A percentile compares a stretch with the other conserved stretches of the same genome.
Conservation (phyloP, 176 grass and related monocot species). For the Carex parvula region DNA sequence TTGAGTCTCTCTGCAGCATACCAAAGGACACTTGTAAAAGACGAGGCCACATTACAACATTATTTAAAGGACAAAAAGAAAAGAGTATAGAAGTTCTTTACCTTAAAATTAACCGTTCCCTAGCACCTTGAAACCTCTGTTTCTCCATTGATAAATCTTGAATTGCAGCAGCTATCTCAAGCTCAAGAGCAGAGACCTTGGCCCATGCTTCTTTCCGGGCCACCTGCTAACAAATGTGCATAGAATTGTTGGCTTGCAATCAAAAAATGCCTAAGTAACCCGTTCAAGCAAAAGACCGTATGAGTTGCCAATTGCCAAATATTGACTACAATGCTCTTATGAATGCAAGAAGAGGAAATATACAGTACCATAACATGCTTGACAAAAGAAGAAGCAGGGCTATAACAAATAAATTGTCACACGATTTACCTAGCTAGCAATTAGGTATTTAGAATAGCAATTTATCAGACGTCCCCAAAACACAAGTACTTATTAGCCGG, state of each 20-base stretch:
- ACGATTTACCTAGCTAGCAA: not conserved
- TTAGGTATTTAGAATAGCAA: not conserved
- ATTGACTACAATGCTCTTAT: not conserved
- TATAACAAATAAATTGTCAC: not conserved
- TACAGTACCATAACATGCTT: slow-evolving; percentile 7
- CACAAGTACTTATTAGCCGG: not conserved
- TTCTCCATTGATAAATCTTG: slow-evolving; percentile 85
- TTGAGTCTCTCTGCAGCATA: slow-evolving; percentile 80
- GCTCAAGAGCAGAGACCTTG: slow-evolving; percentile 83
- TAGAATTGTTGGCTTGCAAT: slow-evolving; percentile 42
- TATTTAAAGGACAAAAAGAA: slow-evolving; percentile 18
- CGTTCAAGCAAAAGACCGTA: not conserved
- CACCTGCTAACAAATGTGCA: slow-evolving; percentile 70
- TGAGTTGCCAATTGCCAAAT: not conserved
- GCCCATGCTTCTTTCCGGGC: slow-evolving; percentile 96
- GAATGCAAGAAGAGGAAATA: slow-evolving; percentile 4
- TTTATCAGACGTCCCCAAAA: not conserved
- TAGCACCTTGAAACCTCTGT: slow-evolving; percentile 94
- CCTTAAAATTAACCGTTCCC: slow-evolving; percentile 87
- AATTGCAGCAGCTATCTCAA: slow-evolving; percentile 91
- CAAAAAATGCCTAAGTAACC: slow-evolving; percentile 13
- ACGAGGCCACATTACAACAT: slow-evolving; percentile 2
- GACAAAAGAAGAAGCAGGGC: not conserved
- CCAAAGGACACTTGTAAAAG: slow-evolving; percentile 13
- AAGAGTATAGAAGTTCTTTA: slow-evolving; percentile 29